These are phyloP conservation scores for Tolypocladium capitatum DNA, from an alignment of 2,329 filamentous ascomycete species.

Conservation along the genomic window DNA sequence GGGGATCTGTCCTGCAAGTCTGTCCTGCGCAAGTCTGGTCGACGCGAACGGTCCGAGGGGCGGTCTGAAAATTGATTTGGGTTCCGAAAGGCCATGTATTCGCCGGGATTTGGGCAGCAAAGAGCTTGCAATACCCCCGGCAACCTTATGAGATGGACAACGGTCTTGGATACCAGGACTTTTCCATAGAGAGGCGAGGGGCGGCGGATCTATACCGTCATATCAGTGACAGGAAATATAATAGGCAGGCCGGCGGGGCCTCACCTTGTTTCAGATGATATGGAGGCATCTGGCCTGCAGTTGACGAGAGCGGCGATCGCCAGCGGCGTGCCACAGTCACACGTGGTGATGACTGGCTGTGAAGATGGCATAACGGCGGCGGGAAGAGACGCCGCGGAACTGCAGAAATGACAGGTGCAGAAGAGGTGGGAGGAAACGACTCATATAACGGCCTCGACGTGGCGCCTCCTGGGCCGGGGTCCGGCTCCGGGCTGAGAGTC, in stretches of 20 bases:
- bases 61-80: neutral
- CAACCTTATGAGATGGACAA: neutral
- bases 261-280: neutral
- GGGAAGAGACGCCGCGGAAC: neutral
- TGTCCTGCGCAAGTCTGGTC: neutral
- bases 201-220: neutral
- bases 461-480: constrained; percentile 5
- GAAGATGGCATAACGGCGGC: neutral
- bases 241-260: neutral
- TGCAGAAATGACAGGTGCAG: neutral
- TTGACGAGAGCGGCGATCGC: neutral
- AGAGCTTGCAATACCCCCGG: neutral
- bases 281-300: neutral
- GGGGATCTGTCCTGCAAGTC: neutral
- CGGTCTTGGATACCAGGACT: neutral
- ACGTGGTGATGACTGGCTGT: neutral
- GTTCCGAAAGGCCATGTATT: neutral
- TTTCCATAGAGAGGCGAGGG: neutral
- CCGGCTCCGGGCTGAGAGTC: constrained; percentile 11
- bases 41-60: neutral
- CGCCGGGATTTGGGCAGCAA: neutral
- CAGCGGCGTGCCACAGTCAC: neutral
- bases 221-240: neutral
- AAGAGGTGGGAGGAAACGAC: neutral
- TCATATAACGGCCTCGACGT: neutral